Evolutionary conservation across 2,329 filamentous ascomycete genomes (phyloP).

Genomic region (Colletotrichum horii): DNA sequence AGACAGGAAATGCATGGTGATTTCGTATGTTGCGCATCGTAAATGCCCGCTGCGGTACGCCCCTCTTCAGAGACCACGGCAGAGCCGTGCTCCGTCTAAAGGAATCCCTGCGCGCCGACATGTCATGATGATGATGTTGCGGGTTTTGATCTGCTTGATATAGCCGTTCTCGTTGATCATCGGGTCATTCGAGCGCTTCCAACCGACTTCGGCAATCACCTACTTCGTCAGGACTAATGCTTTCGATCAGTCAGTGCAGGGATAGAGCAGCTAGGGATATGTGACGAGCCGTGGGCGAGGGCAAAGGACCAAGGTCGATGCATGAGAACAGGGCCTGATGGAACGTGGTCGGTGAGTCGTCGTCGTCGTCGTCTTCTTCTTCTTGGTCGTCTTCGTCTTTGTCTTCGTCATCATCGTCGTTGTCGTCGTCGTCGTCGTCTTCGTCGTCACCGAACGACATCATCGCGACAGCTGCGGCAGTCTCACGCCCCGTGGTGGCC

Average conservation of each 20-base stretch:
- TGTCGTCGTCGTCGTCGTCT: not conserved
- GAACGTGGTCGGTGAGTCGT: not conserved
- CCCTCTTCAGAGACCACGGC: not conserved
- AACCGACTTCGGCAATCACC: not conserved
- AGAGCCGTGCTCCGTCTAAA: not conserved
- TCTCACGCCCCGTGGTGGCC: not conserved
- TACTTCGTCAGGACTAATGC: not conserved
- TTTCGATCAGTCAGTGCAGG: not conserved
- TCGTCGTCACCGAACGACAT: not conserved
- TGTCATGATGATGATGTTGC: not conserved
- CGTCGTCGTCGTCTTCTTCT: too few species aligned
- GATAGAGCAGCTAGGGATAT: not conserved
- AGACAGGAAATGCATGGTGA: not conserved
- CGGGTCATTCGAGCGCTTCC: not conserved
- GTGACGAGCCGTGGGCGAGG: not conserved
- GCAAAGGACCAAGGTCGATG: not conserved
- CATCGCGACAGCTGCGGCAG: not conserved
- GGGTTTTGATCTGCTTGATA: not conserved
- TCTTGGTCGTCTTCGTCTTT: too few species aligned
- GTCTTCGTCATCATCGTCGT: too few species aligned
- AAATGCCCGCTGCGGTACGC: slow-evolving; percentile 4
- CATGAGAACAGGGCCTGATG: not conserved
- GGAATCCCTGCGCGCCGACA: not conserved
- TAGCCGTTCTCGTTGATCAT: not conserved
- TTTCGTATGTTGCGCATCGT: not conserved